Evolutionary conservation across 2,329 filamentous ascomycete genomes (phyloP).

Genomic region (Mycosphaerelloides madeirae): DNA sequence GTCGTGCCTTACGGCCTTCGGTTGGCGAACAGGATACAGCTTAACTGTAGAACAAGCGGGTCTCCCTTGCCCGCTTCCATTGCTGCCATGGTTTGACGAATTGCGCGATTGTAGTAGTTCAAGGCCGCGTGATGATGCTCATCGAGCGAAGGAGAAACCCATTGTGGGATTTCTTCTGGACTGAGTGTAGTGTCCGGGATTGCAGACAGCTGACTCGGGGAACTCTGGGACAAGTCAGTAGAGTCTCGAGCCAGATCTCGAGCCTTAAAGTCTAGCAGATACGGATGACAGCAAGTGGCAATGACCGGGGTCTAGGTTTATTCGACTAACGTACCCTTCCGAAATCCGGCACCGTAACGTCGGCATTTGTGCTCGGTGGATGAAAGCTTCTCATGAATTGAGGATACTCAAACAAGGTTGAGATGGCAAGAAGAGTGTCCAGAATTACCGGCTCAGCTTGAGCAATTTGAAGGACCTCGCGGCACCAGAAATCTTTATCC

Average conservation of each 20-base stretch:
- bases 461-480: conserved; percentile 23
- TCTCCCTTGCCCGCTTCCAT: conserved; percentile 11
- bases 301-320: no score
- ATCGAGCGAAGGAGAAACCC: conserved; percentile 2
- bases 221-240: no score
- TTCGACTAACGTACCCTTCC: no score
- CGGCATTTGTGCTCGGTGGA: not conserved
- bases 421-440: conserved; percentile 20
- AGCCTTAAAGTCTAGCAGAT: no score
- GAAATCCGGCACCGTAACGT: no score
- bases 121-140: conserved; percentile 15
- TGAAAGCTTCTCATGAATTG: conserved; percentile 17
- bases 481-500: conserved; percentile 26
- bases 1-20: no score
- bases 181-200: no score
- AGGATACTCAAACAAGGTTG: conserved; percentile 21
- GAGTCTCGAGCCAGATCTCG: no score
- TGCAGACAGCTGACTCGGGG: no score
- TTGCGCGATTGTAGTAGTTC: conserved; percentile 25
- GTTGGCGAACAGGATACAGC: conserved; percentile 26
- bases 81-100: conserved; percentile 11
- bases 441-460: conserved; percentile 21
- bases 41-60: conserved; percentile 21
- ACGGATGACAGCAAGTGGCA: no score
- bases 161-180: no score